phyloP scores from a whole-genome alignment of 1,284 basidiomycete genomes.

The Cutaneotrichosporon sp. region DNA sequence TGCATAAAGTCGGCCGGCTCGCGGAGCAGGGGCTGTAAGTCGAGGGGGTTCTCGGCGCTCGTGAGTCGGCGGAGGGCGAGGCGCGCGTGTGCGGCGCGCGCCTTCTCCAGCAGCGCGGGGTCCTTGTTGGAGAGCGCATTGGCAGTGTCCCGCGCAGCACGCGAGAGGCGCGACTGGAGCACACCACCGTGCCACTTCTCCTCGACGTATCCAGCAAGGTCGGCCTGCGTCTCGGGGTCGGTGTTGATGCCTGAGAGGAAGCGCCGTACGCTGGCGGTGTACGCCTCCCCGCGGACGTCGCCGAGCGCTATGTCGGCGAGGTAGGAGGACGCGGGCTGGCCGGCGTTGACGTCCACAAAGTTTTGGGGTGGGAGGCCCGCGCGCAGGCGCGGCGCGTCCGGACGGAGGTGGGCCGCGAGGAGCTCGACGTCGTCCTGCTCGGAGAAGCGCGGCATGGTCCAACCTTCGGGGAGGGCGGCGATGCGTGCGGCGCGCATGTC shows the following conservation, averaged over 20 bases:
- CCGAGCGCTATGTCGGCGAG: slow-evolving; percentile 37
- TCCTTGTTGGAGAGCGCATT: slow-evolving; percentile 12
- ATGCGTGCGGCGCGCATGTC: slow-evolving; percentile 4
- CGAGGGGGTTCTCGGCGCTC: slow-evolving; percentile 33
- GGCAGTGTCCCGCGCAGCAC: slow-evolving; percentile 12
- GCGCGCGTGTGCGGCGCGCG: slow-evolving; percentile 28
- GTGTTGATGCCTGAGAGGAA: slow-evolving; percentile 45
- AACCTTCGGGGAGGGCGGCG: background rate
- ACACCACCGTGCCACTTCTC: slow-evolving; percentile 34
- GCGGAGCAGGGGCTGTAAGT: slow-evolving; percentile 41
- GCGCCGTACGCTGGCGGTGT: slow-evolving; percentile 37
- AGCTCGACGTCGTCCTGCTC: slow-evolving; percentile 29
- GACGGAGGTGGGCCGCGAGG: slow-evolving; percentile 36
- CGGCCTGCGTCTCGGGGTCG: background rate
- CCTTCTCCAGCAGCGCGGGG: background rate
- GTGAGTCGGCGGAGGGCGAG: slow-evolving; percentile 34
- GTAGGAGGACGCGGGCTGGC: slow-evolving; percentile 28
- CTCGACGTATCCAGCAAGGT: slow-evolving; percentile 35
- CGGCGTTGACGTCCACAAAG: slow-evolving; percentile 41
- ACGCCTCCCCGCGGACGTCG: slow-evolving; percentile 46
- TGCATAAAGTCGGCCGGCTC: slow-evolving; percentile 41
- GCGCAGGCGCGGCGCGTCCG: slow-evolving; percentile 3
- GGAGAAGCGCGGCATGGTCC: slow-evolving; percentile 5
- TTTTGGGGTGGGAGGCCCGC: slow-evolving; percentile 15
- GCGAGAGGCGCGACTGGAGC: slow-evolving; percentile 21